A percentile compares a stretch with the other conserved stretches of the same genome.
These are phyloP conservation scores for Bruguiera hainesii DNA, from an alignment of 441 rosid species.

Conservation along the genomic window DNA sequence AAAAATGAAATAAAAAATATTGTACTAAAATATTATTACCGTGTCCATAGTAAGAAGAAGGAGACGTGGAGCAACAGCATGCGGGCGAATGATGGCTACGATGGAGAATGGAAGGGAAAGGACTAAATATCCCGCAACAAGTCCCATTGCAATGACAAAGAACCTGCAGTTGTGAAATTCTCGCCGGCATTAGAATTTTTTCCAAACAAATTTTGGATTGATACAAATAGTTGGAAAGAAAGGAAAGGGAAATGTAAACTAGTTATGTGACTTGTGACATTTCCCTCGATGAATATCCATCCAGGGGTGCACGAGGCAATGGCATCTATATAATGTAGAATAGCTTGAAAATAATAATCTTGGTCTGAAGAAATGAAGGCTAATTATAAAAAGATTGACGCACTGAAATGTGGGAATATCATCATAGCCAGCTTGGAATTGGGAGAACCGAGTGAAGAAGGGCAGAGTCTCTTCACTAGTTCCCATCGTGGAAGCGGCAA, in stretches of 20 bases:
- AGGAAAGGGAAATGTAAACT: too few species aligned
- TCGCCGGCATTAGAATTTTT: too few species aligned
- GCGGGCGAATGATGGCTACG: conserved; percentile 65
- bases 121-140: conserved; percentile 66
- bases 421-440: conserved; percentile 69
- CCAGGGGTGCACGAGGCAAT: too few species aligned
- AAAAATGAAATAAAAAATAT: not conserved
- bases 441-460: conserved; percentile 84
- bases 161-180: conserved; percentile 40
- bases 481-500: conserved; percentile 62
- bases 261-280: too few species aligned
- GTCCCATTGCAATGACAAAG: conserved; percentile 63
- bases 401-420: conserved; percentile 72
- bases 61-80: conserved; percentile 44
- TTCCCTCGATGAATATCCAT: too few species aligned
- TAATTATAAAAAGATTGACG: conserved; percentile 4
- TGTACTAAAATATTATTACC: conserved; percentile 26
- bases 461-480: conserved; percentile 66
- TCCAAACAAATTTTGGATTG: too few species aligned
- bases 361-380: too few species aligned
- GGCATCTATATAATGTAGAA: too few species aligned
- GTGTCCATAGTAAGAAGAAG: conserved; percentile 63
- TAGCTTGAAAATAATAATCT: too few species aligned
- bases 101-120: conserved; percentile 76
- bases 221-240: too few species aligned